These are phyloP conservation scores for Acanthamoeba castellanii DNA, from an alignment of 208 protist genomes.

Conservation along the genomic window DNA sequence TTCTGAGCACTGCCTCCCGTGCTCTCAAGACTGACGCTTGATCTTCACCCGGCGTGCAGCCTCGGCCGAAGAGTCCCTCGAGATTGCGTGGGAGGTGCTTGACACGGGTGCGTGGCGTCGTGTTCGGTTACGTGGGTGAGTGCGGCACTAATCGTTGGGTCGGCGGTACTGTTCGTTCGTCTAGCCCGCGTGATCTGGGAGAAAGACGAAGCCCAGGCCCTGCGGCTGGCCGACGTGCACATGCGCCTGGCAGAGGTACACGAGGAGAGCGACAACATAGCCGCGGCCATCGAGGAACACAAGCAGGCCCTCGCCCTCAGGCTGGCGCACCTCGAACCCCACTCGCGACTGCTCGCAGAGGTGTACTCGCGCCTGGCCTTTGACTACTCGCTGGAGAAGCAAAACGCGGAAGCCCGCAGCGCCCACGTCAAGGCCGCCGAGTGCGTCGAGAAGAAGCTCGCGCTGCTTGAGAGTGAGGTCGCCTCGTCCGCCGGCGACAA, in stretches of 20 bases:
- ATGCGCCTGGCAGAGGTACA: slow-evolving; percentile 19
- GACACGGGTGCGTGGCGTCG: slow-evolving; percentile 1
- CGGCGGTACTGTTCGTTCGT: background rate
- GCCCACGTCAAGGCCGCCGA: slow-evolving; percentile 28
- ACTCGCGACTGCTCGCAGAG: slow-evolving; percentile 24
- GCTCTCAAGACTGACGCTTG: background rate
- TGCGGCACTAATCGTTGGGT: too few relatives aligned
- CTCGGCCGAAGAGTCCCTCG: slow-evolving; percentile 18
- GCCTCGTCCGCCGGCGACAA: background rate
- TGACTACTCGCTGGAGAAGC: slow-evolving; percentile 42
- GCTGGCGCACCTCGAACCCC: slow-evolving; percentile 2
- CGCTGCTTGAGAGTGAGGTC: background rate
- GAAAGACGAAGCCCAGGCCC: background rate
- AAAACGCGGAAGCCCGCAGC: background rate
- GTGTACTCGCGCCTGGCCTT: slow-evolving; percentile 26
- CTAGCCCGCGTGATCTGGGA: slow-evolving; percentile 28
- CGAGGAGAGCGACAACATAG: slow-evolving; percentile 53
- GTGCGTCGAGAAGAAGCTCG: slow-evolving; percentile 21
- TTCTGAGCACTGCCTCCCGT: background rate
- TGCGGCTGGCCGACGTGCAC: slow-evolving; percentile 31
- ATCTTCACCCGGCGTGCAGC: background rate
- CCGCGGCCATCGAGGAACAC: background rate
- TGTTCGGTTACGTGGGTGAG: too few relatives aligned
- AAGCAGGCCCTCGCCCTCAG: background rate
- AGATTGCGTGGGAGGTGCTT: slow-evolving; percentile 50